Base-by-base conservation (phyloP, 208 protist species). In the Angomonas deanei region DNA sequence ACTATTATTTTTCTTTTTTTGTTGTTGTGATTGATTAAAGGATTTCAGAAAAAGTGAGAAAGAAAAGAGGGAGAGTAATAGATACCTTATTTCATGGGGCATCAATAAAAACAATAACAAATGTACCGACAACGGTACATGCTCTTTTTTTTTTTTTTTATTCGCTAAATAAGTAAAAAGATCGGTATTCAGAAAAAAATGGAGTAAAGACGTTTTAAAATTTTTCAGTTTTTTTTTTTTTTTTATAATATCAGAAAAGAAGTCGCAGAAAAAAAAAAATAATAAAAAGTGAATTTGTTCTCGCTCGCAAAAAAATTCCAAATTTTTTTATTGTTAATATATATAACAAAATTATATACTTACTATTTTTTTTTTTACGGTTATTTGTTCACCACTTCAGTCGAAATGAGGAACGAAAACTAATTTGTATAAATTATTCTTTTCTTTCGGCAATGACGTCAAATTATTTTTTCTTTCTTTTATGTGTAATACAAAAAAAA, bases 201-300 rank as follows among this genome's bases (percentile, higher is more conserved):
- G 26, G 54, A 39, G 36, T 42, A 27, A 36, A 11, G 8, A 60
- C 3, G 52, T 8, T 42, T 8, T 42, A 42, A 42, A 15, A 42
- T 26, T 15, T 53, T 53, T 27, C 15, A 23, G 19, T 57, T 27
- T 13, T 57, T 32, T 30, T 33, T 19, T 30, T 57, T 33, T 27
- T 6, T 23, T 28, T 53, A 28, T 15, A 53, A 17, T 53, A 53
- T 26, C 24, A 21, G 6, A 30, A 26, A 49, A 48, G 17, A 42
- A 49, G 19, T 48, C 21, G 47, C 21, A 61, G 28, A 48, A 49
- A 26, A 49, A 61, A 49, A 48, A 24, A 56, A 23, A 55, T 13
- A 55, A 42, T 61, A 56, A 70, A 67, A 50, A 47, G 34, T 50
- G 33, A 68, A 65, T 38, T 33, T 64, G 46, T 34, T 38, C n/a